Base-by-base conservation (phyloP, 345 rosid species). In the Mercurialis annua region DNA sequence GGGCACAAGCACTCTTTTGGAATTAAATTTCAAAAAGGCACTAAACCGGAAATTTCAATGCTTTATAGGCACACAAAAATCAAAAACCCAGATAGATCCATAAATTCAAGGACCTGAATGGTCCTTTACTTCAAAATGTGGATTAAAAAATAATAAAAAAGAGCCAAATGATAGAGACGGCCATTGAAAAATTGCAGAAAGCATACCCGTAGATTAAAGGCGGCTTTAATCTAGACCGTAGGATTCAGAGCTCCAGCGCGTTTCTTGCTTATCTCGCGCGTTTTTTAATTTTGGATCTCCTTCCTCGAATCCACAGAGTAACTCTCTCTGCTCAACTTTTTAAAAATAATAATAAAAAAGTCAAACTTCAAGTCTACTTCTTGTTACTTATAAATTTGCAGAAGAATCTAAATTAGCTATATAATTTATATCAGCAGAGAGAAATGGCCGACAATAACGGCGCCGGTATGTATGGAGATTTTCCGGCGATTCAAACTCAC, bases 401-500 rank as follows among this genome's bases (percentile, higher is more conserved):
- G 12, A 33, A n/a, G 11, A 26, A 23, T 48, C 6, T 48, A 16
- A 6, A 1, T 21, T 52, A 6, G 1, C 10, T 52, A 24, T 23
- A 6, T 17, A 6, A 7, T 52, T 52, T 52, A 11, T 10, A 23
- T 27, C 27, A 9, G 44, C 18, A 29, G 26, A 29, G 26, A 48
- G 31, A 59, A 24, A 84, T 83, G 86, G 82, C 80, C 34, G 82
- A 69, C 50, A 69, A 69, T 69, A 85, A 80, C 71, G 62, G 65
- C 64, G 84, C 62, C 47, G 83, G 85, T 33, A 92, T 84, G 31
- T 70, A 64, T 68, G 43, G 84, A 1, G 97, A 89, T 43, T 89
- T 94, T 66, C 97, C 97, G 80, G 89, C 86, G 67, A 75, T 81
- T 31, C 76, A 78, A 10, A 83, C 89, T 1, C 86, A 86, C 69